phyloP scores from a whole-genome alignment of 2,329 filamentous ascomycete species.

The Raffaelea arxii region DNA sequence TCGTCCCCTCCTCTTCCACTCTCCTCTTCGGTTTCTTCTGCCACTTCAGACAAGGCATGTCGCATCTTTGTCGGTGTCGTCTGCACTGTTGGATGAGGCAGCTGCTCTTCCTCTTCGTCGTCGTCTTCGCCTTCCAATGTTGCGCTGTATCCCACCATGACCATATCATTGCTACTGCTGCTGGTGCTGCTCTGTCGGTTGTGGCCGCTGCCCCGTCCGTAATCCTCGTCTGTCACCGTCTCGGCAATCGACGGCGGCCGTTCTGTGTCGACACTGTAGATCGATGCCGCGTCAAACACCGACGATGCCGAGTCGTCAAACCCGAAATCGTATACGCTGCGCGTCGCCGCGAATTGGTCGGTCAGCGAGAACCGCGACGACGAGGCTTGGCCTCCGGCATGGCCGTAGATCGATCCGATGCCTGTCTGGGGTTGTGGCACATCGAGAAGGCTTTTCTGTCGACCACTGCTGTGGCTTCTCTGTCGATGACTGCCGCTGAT shows the following conservation, averaged over 20 bases:
- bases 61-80: not conserved
- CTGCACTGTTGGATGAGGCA: conserved; percentile 5
- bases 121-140: conserved; percentile 13
- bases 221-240: not conserved
- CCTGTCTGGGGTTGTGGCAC: too few relatives aligned
- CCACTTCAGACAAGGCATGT: too few relatives aligned
- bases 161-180: conserved; percentile 2
- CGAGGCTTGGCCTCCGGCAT: conserved; percentile 20
- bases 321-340: conserved; percentile 35
- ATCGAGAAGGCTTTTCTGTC: not conserved
- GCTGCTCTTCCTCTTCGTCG: conserved; percentile 13
- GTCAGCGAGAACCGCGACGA: conserved; percentile 35
- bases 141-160: conserved; percentile 11
- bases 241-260: conserved; percentile 13
- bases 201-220: not conserved
- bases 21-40: not conserved
- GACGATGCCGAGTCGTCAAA: conserved; percentile 35
- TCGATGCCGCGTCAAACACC: conserved; percentile 22
- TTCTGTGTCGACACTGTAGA: conserved; percentile 6
- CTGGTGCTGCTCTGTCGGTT: too few relatives aligned
- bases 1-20: not conserved
- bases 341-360: conserved; percentile 37
- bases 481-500: too few relatives aligned
- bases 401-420: conserved; percentile 6
- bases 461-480: too few relatives aligned